phyloP scores from a whole-genome alignment of 768 basidiomycete genomes.

The Podaxis mareebaensis region DNA sequence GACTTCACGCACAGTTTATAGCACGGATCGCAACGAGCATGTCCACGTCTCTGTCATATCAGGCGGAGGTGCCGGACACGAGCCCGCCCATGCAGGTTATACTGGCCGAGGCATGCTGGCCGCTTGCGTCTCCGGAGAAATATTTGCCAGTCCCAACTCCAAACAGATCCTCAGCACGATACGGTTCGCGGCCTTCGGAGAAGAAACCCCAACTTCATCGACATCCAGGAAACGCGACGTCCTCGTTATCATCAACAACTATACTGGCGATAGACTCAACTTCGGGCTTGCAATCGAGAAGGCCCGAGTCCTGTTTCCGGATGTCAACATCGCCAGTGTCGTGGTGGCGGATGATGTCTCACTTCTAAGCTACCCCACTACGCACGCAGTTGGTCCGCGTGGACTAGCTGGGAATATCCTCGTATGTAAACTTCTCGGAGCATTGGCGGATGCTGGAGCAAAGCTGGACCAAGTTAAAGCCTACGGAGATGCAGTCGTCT shows the following conservation, averaged over 20 bases:
- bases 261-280: slow-evolving; percentile 57
- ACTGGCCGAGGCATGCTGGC: slow-evolving; percentile 58
- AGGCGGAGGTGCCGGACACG: slow-evolving; percentile 58
- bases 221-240: slow-evolving; percentile 28
- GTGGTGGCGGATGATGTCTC: slow-evolving; percentile 61
- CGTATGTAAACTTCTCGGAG: slow-evolving; percentile 59
- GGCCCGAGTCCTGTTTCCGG: slow-evolving; percentile 35
- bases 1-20: slow-evolving; percentile 37
- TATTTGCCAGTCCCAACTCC: slow-evolving; percentile 65
- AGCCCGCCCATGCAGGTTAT: slow-evolving; percentile 59
- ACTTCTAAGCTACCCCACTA: slow-evolving; percentile 28
- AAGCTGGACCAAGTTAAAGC: slow-evolving; percentile 32
- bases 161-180: slow-evolving; percentile 54
- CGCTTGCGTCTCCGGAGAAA: slow-evolving; percentile 59
- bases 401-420: slow-evolving; percentile 48
- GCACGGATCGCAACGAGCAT: slow-evolving; percentile 20
- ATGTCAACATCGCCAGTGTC: slow-evolving; percentile 42
- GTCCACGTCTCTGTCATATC: slow-evolving; percentile 42
- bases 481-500: slow-evolving; percentile 35
- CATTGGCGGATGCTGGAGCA: slow-evolving; percentile 42
- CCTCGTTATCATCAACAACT: slow-evolving; percentile 45
- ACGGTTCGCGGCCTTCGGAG: slow-evolving; percentile 41
- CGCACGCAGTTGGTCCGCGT: slow-evolving; percentile 46
- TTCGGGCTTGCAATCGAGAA: slow-evolving; percentile 60
- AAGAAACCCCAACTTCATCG: not conserved